Conservation (phyloP, 306 rosid species). For the Cucumis cinereus region DNA sequence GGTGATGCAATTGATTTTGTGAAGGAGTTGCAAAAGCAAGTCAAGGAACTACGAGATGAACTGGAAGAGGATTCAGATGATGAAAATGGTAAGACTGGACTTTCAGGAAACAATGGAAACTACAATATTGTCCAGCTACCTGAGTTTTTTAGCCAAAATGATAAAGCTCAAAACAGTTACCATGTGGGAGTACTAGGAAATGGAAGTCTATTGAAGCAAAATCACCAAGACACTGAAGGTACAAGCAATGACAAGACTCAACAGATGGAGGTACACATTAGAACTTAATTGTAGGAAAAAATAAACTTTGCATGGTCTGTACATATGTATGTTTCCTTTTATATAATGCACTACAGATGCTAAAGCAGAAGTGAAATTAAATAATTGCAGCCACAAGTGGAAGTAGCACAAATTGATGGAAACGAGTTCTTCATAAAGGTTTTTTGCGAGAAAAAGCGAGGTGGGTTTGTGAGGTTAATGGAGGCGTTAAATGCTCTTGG, state of each 20-base stretch:
- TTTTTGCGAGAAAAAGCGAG: slow-evolving; percentile 72
- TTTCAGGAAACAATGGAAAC: slow-evolving; percentile 15
- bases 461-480: slow-evolving; percentile 74
- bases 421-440: slow-evolving; percentile 76
- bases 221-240: slow-evolving; percentile 32
- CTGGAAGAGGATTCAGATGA: slow-evolving; percentile 65
- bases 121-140: slow-evolving; percentile 19
- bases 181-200: slow-evolving; percentile 28
- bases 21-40: slow-evolving; percentile 62
- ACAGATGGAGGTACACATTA: slow-evolving; percentile 65
- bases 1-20: slow-evolving; percentile 80
- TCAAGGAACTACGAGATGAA: slow-evolving; percentile 69
- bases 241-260: slow-evolving; percentile 35
- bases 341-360: background rate
- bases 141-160: slow-evolving; percentile 21
- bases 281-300: background rate
- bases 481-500: slow-evolving; percentile 66
- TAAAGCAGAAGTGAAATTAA: background rate
- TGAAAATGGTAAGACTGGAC: slow-evolving; percentile 27
- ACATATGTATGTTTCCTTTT: background rate
- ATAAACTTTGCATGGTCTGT: no score
- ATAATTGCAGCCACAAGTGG: slow-evolving; percentile 67
- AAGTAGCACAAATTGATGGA: slow-evolving; percentile 70
- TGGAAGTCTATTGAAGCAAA: slow-evolving; percentile 29
- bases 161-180: slow-evolving; percentile 19